Evolutionary conservation across 1,139 yeast genomes (phyloP).

Genomic region (Ogataea hybrid): DNA sequence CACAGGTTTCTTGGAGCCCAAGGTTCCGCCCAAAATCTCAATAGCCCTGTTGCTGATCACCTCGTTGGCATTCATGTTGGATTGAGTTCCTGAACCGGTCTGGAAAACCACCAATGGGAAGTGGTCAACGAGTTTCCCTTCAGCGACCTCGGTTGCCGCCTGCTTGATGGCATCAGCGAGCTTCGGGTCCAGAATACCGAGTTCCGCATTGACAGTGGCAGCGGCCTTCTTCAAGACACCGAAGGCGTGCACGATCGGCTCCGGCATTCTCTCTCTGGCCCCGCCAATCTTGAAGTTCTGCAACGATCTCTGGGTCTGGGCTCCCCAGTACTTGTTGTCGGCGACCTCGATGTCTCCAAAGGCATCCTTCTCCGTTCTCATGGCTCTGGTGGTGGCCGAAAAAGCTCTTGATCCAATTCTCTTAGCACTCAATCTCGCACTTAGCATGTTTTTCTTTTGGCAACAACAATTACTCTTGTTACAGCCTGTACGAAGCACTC

Average conservation of each 20-base stretch:
- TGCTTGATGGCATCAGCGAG: conserved; percentile 80
- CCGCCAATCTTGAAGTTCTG: conserved; percentile 97
- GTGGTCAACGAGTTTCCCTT: conserved; percentile 88
- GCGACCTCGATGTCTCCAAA: conserved; percentile 95
- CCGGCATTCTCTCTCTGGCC: conserved; percentile 83
- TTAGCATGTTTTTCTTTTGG: conserved; percentile 10
- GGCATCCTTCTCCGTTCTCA: conserved; percentile 88
- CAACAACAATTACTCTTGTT: conserved; percentile 3
- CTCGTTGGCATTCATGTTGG: conserved; percentile 98
- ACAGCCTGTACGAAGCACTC: conserved; percentile 1
- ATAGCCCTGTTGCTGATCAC: conserved; percentile 98
- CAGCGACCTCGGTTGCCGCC: conserved; percentile 94
- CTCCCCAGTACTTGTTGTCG: conserved; percentile 87
- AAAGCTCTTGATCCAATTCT: conserved; percentile 29
- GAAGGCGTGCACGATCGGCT: conserved; percentile 86
- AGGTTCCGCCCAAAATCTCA: conserved; percentile 86
- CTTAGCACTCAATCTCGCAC: conserved; percentile 11
- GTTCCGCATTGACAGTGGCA: conserved; percentile 81
- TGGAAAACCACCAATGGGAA: conserved; percentile 98
- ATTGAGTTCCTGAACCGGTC: conserved; percentile 98
- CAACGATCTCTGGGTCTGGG: conserved; percentile 93
- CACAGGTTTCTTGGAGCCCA: conserved; percentile 90
- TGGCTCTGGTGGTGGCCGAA: conserved; percentile 28
- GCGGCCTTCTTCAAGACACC: conserved; percentile 95
- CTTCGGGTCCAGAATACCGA: conserved; percentile 82